Conservation (phyloP, 163 green algal species). For the Chlorella variabilis region DNA sequence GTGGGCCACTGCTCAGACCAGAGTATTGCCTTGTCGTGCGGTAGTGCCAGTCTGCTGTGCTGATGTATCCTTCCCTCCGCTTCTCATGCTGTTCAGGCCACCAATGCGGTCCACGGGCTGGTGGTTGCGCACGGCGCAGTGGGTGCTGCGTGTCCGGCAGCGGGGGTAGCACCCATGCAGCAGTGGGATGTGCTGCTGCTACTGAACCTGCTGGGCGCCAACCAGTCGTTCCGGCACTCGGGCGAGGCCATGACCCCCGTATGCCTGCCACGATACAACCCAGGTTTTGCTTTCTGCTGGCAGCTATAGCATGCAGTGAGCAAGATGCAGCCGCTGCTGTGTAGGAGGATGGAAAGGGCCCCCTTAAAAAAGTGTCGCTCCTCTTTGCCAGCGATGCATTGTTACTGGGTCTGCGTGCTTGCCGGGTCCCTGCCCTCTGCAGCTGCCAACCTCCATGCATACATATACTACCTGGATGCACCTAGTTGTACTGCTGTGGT, state of each 20-base stretch:
- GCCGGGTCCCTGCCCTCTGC: not conserved
- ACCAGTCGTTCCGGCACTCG: slow-evolving; percentile 59
- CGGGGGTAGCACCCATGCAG: slow-evolving; percentile 49
- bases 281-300: slow-evolving; percentile 14
- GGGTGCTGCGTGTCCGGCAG: slow-evolving; percentile 36
- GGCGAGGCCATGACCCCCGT: slow-evolving; percentile 75
- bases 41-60: not conserved
- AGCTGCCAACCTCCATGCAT: slow-evolving; percentile 78
- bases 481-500: slow-evolving; percentile 27
- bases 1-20: not conserved
- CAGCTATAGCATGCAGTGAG: too few relatives aligned
- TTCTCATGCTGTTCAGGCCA: slow-evolving; percentile 4
- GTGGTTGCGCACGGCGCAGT: slow-evolving; percentile 48
- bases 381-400: not conserved
- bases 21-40: not conserved
- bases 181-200: slow-evolving; percentile 82
- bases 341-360: too few relatives aligned
- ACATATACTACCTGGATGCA: slow-evolving; percentile 65
- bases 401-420: too few relatives aligned
- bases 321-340: too few relatives aligned
- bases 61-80: not conserved
- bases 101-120: slow-evolving; percentile 57
- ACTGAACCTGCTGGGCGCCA: slow-evolving; percentile 76
- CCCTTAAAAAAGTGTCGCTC: too few relatives aligned
- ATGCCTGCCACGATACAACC: slow-evolving; percentile 80